Evolutionary conservation across 169 alveolate species (phyloP).

Genomic region (Cryptosporidium xiaoi): DNA sequence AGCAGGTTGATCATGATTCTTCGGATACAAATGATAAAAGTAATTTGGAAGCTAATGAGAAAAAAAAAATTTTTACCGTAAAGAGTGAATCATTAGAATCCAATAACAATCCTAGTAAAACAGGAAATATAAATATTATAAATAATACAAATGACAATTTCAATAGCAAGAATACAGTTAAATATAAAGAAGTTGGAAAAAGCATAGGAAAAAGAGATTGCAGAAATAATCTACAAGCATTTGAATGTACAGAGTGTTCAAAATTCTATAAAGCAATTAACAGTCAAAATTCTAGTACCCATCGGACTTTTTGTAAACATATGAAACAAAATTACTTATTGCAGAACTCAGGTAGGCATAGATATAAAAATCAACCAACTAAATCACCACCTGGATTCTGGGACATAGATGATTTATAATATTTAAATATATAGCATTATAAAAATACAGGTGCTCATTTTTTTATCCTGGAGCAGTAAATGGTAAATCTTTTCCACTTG

Average conservation of each 20-base stretch:
- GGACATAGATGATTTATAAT: constrained; percentile 45
- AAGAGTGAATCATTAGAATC: no score
- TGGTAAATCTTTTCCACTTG: constrained; percentile 70
- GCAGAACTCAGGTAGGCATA: constrained; percentile 58
- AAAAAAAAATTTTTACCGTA: no score
- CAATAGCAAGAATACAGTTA: neutral
- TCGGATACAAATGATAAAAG: neutral
- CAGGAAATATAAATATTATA: no score
- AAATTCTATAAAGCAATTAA: constrained; percentile 60
- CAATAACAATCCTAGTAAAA: no score
- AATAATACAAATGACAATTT: no score
- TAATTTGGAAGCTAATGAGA: neutral
- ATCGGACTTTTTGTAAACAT: constrained; percentile 25
- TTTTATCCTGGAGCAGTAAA: constrained; percentile 47
- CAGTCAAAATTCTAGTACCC: neutral
- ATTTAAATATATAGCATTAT: neutral
- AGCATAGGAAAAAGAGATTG: constrained; percentile 35
- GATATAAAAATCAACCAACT: constrained; percentile 38
- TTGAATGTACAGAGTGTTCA: constrained; percentile 66
- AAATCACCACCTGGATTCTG: constrained; percentile 74
- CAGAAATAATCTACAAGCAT: constrained; percentile 46
- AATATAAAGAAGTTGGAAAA: constrained; percentile 61
- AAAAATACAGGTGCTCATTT: neutral
- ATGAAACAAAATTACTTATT: constrained; percentile 12
- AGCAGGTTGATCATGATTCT: neutral